A percentile compares a stretch with the other conserved stretches of the same genome.
These are phyloP conservation scores for Catharanthus roseus DNA, from an alignment of 257 asterid species.

Conservation along the genomic window DNA sequence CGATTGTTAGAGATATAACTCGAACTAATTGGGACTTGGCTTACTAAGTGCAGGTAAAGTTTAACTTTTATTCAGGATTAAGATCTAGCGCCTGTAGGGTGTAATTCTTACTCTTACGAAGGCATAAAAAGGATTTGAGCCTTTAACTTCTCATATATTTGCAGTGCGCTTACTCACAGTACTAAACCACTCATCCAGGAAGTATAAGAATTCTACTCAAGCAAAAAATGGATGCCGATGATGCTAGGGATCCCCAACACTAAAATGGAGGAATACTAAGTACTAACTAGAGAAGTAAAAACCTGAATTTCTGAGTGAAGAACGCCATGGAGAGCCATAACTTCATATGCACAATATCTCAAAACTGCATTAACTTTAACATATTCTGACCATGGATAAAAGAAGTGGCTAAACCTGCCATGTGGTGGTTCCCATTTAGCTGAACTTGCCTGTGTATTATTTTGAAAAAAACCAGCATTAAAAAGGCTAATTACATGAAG, in stretches of 20 bases:
- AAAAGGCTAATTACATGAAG: not conserved
- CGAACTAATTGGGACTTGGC: no score
- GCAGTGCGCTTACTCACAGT: no score
- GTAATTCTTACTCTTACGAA: no score
- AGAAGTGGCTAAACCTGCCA: constrained; percentile 51
- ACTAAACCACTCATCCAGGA: no score
- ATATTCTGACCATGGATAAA: constrained; percentile 70
- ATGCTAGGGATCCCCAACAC: not conserved
- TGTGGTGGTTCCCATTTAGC: constrained; percentile 91
- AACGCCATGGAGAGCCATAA: constrained; percentile 75
- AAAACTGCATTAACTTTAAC: constrained; percentile 65
- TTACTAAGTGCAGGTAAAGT: no score
- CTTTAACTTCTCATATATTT: no score
- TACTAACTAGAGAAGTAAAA: not conserved
- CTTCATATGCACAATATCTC: constrained; percentile 61
- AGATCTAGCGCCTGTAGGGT: no score
- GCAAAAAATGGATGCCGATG: not conserved
- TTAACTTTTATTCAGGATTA: no score
- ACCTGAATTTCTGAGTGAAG: constrained; percentile 79
- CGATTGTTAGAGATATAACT: no score
- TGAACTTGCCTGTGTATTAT: constrained; percentile 40
- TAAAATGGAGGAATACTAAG: not conserved
- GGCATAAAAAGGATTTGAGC: no score
- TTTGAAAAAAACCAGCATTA: not conserved
- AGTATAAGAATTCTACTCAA: not conserved